A percentile compares a stretch with the other conserved stretches of the same genome.
Conservation (phyloP, 768 basidiomycete genomes). For the Jaapia argillacea region DNA sequence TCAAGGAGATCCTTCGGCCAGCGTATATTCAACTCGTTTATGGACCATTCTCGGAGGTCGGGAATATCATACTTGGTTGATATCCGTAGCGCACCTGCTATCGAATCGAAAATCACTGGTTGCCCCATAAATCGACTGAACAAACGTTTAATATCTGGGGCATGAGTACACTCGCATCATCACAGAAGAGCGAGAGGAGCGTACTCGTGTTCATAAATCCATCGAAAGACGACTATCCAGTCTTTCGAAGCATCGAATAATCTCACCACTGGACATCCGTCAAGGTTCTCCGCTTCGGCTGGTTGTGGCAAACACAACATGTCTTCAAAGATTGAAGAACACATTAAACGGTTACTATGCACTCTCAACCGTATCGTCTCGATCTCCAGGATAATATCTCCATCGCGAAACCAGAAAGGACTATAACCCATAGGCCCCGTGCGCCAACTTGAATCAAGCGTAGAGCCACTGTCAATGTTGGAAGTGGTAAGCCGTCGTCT, state of each 20-base stretch:
- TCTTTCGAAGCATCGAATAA: slow-evolving; percentile 19
- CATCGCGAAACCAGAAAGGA: slow-evolving; percentile 22
- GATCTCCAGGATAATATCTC: slow-evolving; percentile 24
- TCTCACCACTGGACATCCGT: slow-evolving; percentile 20
- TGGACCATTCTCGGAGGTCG: slow-evolving; percentile 17
- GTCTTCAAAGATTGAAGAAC: slow-evolving; percentile 21
- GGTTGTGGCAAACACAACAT: slow-evolving; percentile 28
- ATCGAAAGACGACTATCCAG: slow-evolving; percentile 20
- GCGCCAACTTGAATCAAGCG: too few species aligned
- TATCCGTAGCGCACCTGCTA: slow-evolving; percentile 20
- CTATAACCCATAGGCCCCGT: too few species aligned
- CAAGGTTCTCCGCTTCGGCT: slow-evolving; percentile 16
- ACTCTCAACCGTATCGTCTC: slow-evolving; percentile 10
- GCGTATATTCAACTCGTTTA: slow-evolving; percentile 12
- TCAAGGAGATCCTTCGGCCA: slow-evolving; percentile 20
- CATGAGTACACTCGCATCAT: neutral
- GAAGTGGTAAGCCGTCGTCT: too few species aligned
- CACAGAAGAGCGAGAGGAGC: slow-evolving; percentile 6
- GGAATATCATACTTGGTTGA: slow-evolving; percentile 27
- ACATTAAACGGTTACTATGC: slow-evolving; percentile 11
- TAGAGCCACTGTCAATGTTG: too few species aligned
- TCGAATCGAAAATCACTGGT: slow-evolving; percentile 14
- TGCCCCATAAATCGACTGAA: slow-evolving; percentile 16
- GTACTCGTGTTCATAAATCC: slow-evolving; percentile 25
- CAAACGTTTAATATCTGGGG: neutral